Base-by-base conservation (phyloP, 495 filamentous ascomycete species). In the Podospora pseudoanserina region DNA sequence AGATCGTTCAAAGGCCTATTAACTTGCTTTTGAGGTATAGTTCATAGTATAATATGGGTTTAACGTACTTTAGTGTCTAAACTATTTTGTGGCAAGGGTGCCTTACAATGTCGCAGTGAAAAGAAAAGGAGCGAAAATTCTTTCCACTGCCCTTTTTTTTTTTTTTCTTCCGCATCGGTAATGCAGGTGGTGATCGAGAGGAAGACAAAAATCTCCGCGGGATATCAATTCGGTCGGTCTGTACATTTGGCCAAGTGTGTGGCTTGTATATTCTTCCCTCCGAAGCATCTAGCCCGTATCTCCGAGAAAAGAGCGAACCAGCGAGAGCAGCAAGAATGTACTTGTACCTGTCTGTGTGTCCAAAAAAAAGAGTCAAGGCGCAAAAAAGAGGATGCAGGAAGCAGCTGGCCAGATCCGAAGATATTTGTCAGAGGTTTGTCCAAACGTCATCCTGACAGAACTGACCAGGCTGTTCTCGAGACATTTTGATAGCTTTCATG, bases 221-320 rank as follows among this genome's bases (percentile, higher is more conserved):
- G 1, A 20, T 58, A 19, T 58, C 6, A 58, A 26, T 7, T 18
- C 54, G 2, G 19, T 56, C 54, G 5, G 54, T 16, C 5, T 56
- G 11, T 15, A 20, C 7, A 32, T 32, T 32, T 32, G 30, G 30
- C 30, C 30, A 56, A 56, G 54, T 56, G 55, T 19, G n/a, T 58
- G 55, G 5, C 55, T 20, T 20, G 19, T 56, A 13, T 58, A 20
- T 19, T 20, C 16, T 19, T 26, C 4, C 9, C 9, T 58, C 55
- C 23, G 55, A 58, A n/a, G 18, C 55, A 58, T 49, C 39, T 26
- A 20, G 55, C 55, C 55, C 55, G 23, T 20, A 58, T 58, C 23
- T 26, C 55, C 55, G 55, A 58, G 55, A 58, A 58, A 58, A 58
- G 55, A 58, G 55, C 55, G 55, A 58, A 58, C 55, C 55, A 19